These are phyloP conservation scores for Lunularia cruciata DNA, from an alignment of 225 moss, liverwort and hornwort genomes.

Conservation along the genomic window DNA sequence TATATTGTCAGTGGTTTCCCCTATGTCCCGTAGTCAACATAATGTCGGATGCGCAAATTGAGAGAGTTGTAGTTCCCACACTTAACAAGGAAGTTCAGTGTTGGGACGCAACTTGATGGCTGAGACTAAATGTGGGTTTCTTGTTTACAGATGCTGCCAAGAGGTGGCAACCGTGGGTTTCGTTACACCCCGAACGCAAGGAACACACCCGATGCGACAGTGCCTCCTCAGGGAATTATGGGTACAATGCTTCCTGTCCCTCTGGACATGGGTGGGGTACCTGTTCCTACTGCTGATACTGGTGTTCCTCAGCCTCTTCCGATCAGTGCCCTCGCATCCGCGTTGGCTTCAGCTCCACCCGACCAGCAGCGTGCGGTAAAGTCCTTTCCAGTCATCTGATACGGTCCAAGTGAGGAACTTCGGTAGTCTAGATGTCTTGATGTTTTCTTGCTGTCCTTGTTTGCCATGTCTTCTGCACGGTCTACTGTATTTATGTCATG, in stretches of 20 bases:
- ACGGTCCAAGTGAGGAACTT: no score
- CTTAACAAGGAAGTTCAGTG: no score
- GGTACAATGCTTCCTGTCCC: conserved; percentile 90
- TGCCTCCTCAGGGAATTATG: conserved; percentile 86
- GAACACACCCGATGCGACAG: conserved; percentile 77
- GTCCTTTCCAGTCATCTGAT: background rate
- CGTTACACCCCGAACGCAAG: conserved; percentile 85
- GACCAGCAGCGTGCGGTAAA: conserved; percentile 96
- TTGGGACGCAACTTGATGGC: background rate
- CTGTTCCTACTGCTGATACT: conserved; percentile 60
- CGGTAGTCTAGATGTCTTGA: background rate
- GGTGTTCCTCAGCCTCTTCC: conserved; percentile 77
- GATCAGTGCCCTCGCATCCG: conserved; percentile 88
- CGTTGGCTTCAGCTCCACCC: conserved; percentile 85
- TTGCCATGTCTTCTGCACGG: background rate
- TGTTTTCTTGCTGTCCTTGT: background rate
- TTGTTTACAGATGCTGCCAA: conserved; percentile 68
- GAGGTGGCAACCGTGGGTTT: conserved; percentile 82
- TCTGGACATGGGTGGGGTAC: conserved; percentile 65
- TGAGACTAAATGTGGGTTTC: background rate
- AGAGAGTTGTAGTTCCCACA: no score
- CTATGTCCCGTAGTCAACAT: no score
- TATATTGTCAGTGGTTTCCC: no score
- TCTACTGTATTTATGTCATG: background rate
- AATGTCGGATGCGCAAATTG: no score